phyloP scores from a whole-genome alignment of 805 yeast species.

The Tetrapisispora fleetii region DNA sequence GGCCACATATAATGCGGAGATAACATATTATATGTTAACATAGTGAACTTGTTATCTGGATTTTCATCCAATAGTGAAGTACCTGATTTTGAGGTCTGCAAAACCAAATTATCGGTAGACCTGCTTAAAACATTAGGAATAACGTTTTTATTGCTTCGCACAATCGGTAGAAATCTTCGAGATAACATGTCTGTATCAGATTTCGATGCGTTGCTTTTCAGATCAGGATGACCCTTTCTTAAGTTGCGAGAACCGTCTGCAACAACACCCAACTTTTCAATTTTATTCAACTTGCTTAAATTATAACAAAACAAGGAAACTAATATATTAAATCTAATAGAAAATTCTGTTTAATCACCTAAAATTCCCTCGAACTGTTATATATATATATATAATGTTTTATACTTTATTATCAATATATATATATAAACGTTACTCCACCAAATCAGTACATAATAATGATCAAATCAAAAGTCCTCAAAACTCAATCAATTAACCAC shows the following conservation, averaged over 20 bases:
- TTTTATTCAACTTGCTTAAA: constrained; percentile 1
- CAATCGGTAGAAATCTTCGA: constrained; percentile 1
- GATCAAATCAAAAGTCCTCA: no score
- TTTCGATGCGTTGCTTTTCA: background rate
- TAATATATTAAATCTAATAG: background rate
- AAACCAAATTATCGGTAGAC: background rate
- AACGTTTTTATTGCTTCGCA: background rate
- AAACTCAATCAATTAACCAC: no score
- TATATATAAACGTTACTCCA: no score
- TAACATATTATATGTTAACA: constrained; percentile 39
- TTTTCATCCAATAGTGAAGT: background rate
- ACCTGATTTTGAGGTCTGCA: background rate
- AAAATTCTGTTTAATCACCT: background rate
- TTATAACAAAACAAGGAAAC: background rate
- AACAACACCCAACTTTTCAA: background rate
- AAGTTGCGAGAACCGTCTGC: background rate
- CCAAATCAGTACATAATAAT: no score
- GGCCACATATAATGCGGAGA: constrained; percentile 53
- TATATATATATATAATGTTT: no score
- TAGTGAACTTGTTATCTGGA: constrained; percentile 14
- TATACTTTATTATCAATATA: no score
- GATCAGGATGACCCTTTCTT: background rate
- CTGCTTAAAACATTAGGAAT: background rate
- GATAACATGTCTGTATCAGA: background rate
- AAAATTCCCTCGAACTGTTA: no score